phyloP scores from a whole-genome alignment of 2,329 filamentous ascomycete genomes.

The Clarireedia monteithiana region DNA sequence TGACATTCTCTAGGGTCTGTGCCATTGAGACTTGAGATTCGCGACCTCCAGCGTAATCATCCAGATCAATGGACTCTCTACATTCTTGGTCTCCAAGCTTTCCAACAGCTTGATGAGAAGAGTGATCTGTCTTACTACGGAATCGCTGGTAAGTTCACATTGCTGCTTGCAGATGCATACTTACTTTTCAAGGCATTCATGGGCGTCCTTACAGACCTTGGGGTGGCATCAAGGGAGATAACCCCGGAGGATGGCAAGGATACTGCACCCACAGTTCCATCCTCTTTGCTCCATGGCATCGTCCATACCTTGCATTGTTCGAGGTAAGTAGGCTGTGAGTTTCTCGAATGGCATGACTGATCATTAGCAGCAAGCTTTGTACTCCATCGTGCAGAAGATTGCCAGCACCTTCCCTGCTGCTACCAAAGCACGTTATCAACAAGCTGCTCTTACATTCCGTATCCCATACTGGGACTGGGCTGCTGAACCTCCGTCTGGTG shows the following conservation, averaged over 20 bases:
- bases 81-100: constrained; percentile 59
- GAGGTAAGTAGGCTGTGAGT: constrained; percentile 36
- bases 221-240: constrained; percentile 42
- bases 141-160: constrained; percentile 51
- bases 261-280: constrained; percentile 73
- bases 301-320: constrained; percentile 63
- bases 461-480: constrained; percentile 44
- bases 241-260: constrained; percentile 16
- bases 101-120: constrained; percentile 62
- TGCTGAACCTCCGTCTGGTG: constrained; percentile 30
- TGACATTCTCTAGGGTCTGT: constrained; percentile 16
- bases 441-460: constrained; percentile 34
- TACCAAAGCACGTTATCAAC: constrained; percentile 38
- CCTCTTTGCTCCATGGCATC: constrained; percentile 76
- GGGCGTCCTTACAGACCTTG: constrained; percentile 59
- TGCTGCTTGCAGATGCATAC: constrained; percentile 27
- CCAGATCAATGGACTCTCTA: constrained; percentile 68
- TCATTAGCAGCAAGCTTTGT: constrained; percentile 42
- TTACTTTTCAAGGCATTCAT: constrained; percentile 53
- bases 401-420: constrained; percentile 41
- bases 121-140: constrained; percentile 68
- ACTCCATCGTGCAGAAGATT: constrained; percentile 36
- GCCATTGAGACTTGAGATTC: constrained; percentile 55
- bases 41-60: constrained; percentile 51
- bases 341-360: background rate